Conservation (phyloP, 2,329 filamentous ascomycete species). For the Triangularia setosa region DNA sequence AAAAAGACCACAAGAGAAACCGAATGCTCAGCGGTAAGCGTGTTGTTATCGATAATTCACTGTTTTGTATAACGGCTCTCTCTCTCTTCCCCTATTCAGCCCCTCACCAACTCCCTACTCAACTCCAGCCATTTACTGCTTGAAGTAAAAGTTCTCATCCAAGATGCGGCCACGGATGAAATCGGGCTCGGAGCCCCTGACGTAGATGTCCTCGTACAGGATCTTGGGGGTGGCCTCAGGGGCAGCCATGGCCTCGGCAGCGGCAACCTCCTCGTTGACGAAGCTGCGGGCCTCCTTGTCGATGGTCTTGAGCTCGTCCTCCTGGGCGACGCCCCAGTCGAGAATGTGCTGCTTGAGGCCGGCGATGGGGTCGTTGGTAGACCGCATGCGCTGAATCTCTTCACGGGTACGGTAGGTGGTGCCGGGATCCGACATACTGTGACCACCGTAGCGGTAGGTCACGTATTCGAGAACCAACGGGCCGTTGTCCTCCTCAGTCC, state of each 20-base stretch:
- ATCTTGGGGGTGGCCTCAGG: conserved; percentile 79
- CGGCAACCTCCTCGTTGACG: conserved; percentile 86
- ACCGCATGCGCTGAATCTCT: conserved; percentile 99
- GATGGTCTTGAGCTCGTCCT: conserved; percentile 93
- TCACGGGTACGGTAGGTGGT: conserved; percentile 99
- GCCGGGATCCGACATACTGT: conserved; percentile 99
- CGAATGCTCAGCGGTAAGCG: not conserved
- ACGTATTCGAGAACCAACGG: conserved; percentile 98
- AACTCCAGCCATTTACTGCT: conserved; percentile 11
- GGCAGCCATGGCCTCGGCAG: conserved; percentile 79
- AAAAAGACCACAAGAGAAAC: conserved; percentile 12
- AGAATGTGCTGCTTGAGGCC: conserved; percentile 97
- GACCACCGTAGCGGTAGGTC: conserved; percentile 97
- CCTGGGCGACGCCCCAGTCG: conserved; percentile 85
- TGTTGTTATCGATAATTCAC: not conserved
- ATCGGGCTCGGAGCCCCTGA: conserved; percentile 77
- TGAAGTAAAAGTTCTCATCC: conserved; percentile 95
- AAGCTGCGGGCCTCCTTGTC: conserved; percentile 87
- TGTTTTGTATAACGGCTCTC: not conserved
- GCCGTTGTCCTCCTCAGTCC: conserved; percentile 76
- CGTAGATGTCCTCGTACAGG: conserved; percentile 96
- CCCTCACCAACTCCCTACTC: not conserved
- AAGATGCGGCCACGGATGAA: conserved; percentile 83
- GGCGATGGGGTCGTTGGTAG: conserved; percentile 96
- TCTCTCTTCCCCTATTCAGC: not conserved